Base-by-base conservation (phyloP, 225 moss, liverwort and hornwort species). In the Physcomitrium patens region DNA sequence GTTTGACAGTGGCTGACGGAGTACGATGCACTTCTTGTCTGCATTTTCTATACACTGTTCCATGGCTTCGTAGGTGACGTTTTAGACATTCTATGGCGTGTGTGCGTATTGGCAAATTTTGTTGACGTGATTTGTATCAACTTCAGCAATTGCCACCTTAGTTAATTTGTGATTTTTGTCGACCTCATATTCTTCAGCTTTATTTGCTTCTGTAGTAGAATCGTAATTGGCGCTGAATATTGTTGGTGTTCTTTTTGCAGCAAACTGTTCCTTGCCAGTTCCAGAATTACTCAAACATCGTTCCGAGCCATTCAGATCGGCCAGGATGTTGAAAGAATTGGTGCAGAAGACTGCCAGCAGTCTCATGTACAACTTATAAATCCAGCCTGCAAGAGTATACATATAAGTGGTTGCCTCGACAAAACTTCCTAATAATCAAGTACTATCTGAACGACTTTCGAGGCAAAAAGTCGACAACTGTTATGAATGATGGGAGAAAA, bases 21-120 rank as follows among this genome's bases (percentile, higher is more conserved):
- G 82, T 94, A 96, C 77, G 92, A 96, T 75, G 96, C 92, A 74
- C 94, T 92, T 53, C 82, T 96, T 37, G 84, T 89, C 72, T 87
- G 82, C 79, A 92, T 96, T 24, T 96, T 92, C 84, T 96, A 94
- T 78, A 96, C 94, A 94, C 94, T 94, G 61, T 88, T 96, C 66
- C 83, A 94, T 82, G 96, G 94, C 78, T 96, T 96, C 79, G 86
- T 96, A 63, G 96, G 94, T 81, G 96, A 96, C 67, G 96, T 96
- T 82, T 81, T 94, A 63, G 96, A 96, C 77, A 53, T 96, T 72
- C 96, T 94, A 59, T 96, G 96, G 96, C 96, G 96, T 42, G 91
- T 94, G 93, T 95, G 91, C 78, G 93, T 89, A 55, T 52, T 67
- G 54, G 70, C 60, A 62, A n/a, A 77, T 55, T 12, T 22, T 47